Base-by-base conservation (phyloP, 331 rosid genomes). In the Acacia pycnantha region DNA sequence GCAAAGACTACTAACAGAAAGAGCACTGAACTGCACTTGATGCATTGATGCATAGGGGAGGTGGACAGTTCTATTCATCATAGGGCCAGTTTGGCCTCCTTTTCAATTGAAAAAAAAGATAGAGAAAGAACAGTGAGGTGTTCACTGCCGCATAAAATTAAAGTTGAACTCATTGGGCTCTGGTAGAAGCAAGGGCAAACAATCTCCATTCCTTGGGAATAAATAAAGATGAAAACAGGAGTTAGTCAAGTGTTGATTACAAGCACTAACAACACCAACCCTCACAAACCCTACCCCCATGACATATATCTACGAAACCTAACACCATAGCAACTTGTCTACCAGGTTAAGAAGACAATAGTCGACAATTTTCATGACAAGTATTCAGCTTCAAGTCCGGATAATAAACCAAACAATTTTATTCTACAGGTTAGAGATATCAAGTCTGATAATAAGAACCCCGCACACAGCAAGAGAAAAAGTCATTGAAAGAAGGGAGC, bases 381-480 rank as follows among this genome's bases (percentile, higher is more conserved):
- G 35, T 29, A 18, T 56, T 75, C n/a, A 11, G 59, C 18, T 71
- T 59, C 4, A 51, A 66, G 47, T 73, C 58, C 27, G 27, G 62
- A 72, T 37, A 40, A 37, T 48, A 29, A 62, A 40, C 62, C 37
- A 31, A 44, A 9, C 51, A 61, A 43, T 11, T 65, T 31, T 73
- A 44, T 31, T 54, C 15, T 61, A 4, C 67, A 61, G 59, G n/a
- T 26, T 15, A 44, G 31, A 26, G 22, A 62, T 9, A 18, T 44
- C 37, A 73, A 69, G 79, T 69, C 46, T 61, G 65, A 64, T 48
- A 69, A 73, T 69, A 73, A 78, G 70, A 35, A 62, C 26, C 73
- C 43, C 24, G 41, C 47, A 69, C 37, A 77, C 46, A 73, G 64
- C 44, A 77, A 47, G 37, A 27, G 22, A 21, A 31, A 3, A 64